phyloP scores from a whole-genome alignment of 2,329 filamentous ascomycete genomes.

The Lecanicillium sp. region DNA sequence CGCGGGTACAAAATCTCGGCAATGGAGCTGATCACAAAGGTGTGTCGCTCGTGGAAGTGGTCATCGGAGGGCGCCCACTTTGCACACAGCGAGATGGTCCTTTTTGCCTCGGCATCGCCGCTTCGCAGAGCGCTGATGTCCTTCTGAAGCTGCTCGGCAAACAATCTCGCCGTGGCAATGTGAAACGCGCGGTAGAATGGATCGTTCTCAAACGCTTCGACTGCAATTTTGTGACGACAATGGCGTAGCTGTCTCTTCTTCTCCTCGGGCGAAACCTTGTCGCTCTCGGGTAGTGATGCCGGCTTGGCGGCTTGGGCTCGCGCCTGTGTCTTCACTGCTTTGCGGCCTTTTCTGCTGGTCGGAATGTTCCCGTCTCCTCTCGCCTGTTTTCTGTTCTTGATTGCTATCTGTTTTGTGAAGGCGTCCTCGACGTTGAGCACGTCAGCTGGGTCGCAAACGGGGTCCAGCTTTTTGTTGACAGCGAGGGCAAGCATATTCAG shows the following conservation, averaged over 20 bases:
- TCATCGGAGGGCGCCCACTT: constrained; percentile 55
- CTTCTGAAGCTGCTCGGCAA: constrained; percentile 46
- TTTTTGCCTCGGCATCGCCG: constrained; percentile 33
- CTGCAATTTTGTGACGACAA: constrained; percentile 34
- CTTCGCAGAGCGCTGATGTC: constrained; percentile 39
- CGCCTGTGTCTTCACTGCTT: too few species aligned
- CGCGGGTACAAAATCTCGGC: constrained; percentile 47
- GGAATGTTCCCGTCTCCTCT: too few species aligned
- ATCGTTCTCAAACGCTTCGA: constrained; percentile 36
- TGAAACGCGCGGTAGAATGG: constrained; percentile 46
- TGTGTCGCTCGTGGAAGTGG: constrained; percentile 53
- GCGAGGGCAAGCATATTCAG: constrained; percentile 50
- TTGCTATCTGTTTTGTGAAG: constrained; percentile 9
- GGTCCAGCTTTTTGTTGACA: constrained; percentile 40
- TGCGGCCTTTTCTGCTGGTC: too few species aligned
- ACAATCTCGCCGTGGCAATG: constrained; percentile 47
- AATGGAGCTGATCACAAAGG: constrained; percentile 50
- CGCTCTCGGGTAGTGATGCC: constrained; percentile 19
- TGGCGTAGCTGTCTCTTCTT: constrained; percentile 25
- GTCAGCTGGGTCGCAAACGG: constrained; percentile 31
- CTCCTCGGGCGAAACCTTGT: too few species aligned
- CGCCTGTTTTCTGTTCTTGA: neutral
- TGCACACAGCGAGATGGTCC: constrained; percentile 47
- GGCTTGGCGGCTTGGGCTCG: too few species aligned
- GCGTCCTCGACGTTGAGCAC: constrained; percentile 35